Evolutionary conservation across 768 basidiomycete genomes (phyloP).

Genomic region (Tricholoma saponaceum): DNA sequence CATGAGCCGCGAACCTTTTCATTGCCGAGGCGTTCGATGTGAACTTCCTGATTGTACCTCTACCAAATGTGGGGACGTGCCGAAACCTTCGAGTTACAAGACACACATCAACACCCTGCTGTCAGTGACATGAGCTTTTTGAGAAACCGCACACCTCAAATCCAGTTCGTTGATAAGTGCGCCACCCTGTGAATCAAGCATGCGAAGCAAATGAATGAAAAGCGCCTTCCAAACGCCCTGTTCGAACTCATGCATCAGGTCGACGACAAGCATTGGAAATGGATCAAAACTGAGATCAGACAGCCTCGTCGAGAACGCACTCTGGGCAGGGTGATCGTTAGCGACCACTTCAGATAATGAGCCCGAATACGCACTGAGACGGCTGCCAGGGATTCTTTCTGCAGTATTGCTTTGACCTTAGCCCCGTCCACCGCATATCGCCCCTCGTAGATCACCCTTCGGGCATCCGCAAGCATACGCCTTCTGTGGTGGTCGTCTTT

Average conservation of each 20-base stretch:
- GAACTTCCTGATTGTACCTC: slow-evolving; percentile 22
- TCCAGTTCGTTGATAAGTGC: slow-evolving; percentile 17
- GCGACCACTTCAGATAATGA: not conserved
- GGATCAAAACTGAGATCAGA: slow-evolving; percentile 16
- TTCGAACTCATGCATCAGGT: slow-evolving; percentile 36
- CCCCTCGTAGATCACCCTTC: slow-evolving; percentile 4
- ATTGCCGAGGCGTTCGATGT: slow-evolving; percentile 19
- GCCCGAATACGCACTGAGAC: slow-evolving; percentile 4
- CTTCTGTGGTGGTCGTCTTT: not conserved
- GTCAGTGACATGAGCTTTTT: too few relatives aligned
- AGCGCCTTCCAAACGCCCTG: slow-evolving; percentile 34
- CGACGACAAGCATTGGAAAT: slow-evolving; percentile 24
- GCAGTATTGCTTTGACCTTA: slow-evolving; percentile 5
- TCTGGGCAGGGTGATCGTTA: not conserved
- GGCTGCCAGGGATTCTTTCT: slow-evolving; percentile 7
- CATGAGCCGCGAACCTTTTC: too few relatives aligned
- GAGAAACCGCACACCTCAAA: slow-evolving; percentile 15
- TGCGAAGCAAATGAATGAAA: slow-evolving; percentile 29
- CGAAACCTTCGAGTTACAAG: not conserved
- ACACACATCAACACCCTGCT: too few relatives aligned
- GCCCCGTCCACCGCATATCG: not conserved
- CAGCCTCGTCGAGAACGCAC: not conserved
- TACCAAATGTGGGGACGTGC: slow-evolving; percentile 12
- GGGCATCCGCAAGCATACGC: not conserved
- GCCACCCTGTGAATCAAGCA: slow-evolving; percentile 19